Conservation (phyloP, 768 basidiomycete species). For the Saitozyma sp. region DNA sequence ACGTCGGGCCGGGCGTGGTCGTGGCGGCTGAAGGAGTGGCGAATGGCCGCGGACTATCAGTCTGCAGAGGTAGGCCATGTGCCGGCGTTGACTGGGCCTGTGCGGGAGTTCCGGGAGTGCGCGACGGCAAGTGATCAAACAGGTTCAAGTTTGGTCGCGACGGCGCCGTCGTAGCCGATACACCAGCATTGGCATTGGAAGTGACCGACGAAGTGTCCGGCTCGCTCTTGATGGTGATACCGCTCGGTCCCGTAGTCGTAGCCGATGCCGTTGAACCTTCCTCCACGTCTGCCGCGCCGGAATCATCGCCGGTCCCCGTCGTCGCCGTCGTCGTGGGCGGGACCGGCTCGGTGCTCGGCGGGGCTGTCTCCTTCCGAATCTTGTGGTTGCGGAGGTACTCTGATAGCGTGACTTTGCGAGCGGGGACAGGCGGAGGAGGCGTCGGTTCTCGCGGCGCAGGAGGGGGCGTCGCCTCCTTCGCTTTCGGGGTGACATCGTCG, state of each 20-base stretch:
- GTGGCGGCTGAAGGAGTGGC: neutral
- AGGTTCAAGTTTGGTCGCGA: neutral
- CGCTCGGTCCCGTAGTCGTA: neutral
- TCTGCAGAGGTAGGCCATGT: too few relatives aligned
- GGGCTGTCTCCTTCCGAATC: conserved; percentile 29
- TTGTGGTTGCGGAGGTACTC: conserved; percentile 40
- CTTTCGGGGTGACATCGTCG: too few relatives aligned
- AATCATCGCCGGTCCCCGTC: neutral
- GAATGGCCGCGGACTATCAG: neutral
- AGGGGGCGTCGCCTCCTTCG: neutral
- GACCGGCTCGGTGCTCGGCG: neutral
- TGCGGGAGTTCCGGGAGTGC: neutral
- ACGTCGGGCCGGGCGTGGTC: neutral
- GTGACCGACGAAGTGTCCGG: neutral
- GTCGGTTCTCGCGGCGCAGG: conserved; percentile 6
- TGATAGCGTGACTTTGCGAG: conserved; percentile 35
- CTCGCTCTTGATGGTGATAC: neutral
- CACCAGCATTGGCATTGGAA: neutral
- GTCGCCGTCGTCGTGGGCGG: neutral
- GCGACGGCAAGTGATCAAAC: neutral
- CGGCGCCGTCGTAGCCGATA: neutral
- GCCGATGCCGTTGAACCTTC: neutral
- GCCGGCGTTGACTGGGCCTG: too few relatives aligned
- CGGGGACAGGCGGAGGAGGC: conserved; percentile 25
- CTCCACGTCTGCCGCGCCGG: neutral